Evolutionary conservation across 768 basidiomycete species (phyloP).

Genomic region (Lactarius hengduanensis): DNA sequence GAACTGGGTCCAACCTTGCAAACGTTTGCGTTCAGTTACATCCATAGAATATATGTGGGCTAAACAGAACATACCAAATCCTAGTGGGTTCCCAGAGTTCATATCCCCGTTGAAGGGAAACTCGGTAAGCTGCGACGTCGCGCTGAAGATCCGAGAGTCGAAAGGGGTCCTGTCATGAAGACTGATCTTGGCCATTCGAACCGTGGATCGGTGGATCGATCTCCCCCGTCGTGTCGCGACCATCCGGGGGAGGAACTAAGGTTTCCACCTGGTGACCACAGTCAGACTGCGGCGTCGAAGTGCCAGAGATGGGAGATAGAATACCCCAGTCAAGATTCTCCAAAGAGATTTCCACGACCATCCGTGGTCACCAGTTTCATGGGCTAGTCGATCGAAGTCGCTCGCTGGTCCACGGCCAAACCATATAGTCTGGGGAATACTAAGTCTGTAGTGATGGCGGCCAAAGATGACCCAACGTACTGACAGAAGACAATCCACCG

Average conservation of each 20-base stretch:
- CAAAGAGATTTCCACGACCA: conserved; percentile 30
- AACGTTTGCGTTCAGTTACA: no score
- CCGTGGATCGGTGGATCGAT: conserved; percentile 32
- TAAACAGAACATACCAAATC: not conserved
- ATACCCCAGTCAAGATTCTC: conserved; percentile 11
- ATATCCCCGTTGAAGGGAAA: no score
- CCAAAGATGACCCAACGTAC: conserved; percentile 16
- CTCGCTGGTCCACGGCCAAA: conserved; percentile 26
- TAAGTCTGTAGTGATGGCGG: not conserved
- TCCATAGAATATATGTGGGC: not conserved
- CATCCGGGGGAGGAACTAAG: conserved; percentile 10
- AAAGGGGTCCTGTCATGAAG: conserved; percentile 17
- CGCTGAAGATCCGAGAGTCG: conserved; percentile 15
- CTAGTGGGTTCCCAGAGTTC: no score
- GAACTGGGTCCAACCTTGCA: no score
- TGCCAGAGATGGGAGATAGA: not conserved
- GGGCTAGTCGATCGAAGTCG: conserved; percentile 30
- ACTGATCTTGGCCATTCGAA: conserved; percentile 28
- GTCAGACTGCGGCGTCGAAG: not conserved
- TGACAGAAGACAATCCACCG: conserved; percentile 28
- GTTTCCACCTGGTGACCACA: conserved; percentile 2
- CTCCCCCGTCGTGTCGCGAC: conserved; percentile 30
- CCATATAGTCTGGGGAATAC: conserved; percentile 10
- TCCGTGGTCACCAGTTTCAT: conserved; percentile 21
- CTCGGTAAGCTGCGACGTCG: conserved; percentile 10